phyloP scores from a whole-genome alignment of 2,329 filamentous ascomycete genomes.

The Colletotrichum brevisporum region DNA sequence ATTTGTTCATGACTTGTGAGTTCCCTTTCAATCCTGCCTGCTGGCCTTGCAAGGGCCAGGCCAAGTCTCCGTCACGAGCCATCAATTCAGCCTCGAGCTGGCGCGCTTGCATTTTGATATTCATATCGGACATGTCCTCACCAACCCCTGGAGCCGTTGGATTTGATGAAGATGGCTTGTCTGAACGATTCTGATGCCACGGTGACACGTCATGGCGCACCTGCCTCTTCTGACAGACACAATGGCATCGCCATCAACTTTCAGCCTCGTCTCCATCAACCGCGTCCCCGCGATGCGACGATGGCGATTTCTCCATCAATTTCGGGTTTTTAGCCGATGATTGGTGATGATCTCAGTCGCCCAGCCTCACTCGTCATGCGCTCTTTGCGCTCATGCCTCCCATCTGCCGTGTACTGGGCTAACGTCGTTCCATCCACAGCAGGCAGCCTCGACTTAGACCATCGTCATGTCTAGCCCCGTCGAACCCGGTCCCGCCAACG shows the following conservation, averaged over 20 bases:
- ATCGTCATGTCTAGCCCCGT: conserved; percentile 75
- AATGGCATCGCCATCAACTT: conserved; percentile 61
- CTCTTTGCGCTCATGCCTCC: conserved; percentile 2
- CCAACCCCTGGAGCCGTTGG: conserved; percentile 44
- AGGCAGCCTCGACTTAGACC: conserved; percentile 72
- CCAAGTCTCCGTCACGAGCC: conserved; percentile 52
- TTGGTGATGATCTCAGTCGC: conserved; percentile 49
- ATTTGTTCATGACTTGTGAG: conserved; percentile 67
- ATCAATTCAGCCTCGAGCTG: conserved; percentile 51
- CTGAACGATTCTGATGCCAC: conserved; percentile 51
- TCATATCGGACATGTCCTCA: conserved; percentile 46
- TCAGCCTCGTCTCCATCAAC: conserved; percentile 65
- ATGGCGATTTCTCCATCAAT: conserved; percentile 52
- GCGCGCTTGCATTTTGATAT: conserved; percentile 53
- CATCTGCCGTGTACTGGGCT: conserved; percentile 47
- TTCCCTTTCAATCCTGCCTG: conserved; percentile 48
- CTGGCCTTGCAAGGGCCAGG: conserved; percentile 50
- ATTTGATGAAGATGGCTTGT: conserved; percentile 54
- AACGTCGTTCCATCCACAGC: conserved; percentile 53
- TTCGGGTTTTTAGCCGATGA: conserved; percentile 58
- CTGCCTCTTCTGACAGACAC: conserved; percentile 47
- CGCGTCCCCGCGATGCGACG: conserved; percentile 60
- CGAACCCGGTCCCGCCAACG: conserved; percentile 75
- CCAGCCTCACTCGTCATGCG: conserved; percentile 61
- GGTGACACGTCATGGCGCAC: conserved; percentile 42